A percentile compares a stretch with the other conserved stretches of the same genome.
phyloP scores from a whole-genome alignment of 495 filamentous ascomycete genomes.

The Penicillium diatomitis region DNA sequence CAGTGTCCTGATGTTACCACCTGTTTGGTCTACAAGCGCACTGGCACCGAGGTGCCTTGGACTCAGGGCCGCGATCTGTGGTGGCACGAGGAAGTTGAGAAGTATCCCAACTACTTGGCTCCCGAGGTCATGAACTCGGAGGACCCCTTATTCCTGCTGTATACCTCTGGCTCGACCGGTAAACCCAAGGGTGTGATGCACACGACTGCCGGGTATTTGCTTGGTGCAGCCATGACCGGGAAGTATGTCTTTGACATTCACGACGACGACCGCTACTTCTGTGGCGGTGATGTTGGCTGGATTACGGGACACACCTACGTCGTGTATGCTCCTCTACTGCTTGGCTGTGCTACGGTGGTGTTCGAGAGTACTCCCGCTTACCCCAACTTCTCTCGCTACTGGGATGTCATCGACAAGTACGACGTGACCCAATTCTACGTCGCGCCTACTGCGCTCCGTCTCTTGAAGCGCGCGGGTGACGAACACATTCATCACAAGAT shows the following conservation, averaged over 20 bases:
- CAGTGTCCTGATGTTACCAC: slow-evolving; percentile 87
- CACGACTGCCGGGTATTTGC: slow-evolving; percentile 87
- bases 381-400: slow-evolving; percentile 96
- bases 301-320: slow-evolving; percentile 99
- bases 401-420: slow-evolving; percentile 95
- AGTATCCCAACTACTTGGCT: slow-evolving; percentile 83
- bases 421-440: slow-evolving; percentile 97
- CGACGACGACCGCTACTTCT: slow-evolving; percentile 87
- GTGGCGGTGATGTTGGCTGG: slow-evolving; percentile 97
- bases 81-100: slow-evolving; percentile 98
- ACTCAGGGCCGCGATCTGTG: slow-evolving; percentile 83
- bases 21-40: slow-evolving; percentile 89
- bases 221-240: slow-evolving; percentile 86
- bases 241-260: slow-evolving; percentile 99
- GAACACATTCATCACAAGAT: slow-evolving; percentile 83
- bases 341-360: slow-evolving; percentile 93
- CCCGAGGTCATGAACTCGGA: slow-evolving; percentile 85
- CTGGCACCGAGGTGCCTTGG: slow-evolving; percentile 86
- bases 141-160: slow-evolving; percentile 94
- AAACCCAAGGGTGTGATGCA: slow-evolving; percentile 99
- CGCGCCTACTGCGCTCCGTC: slow-evolving; percentile 83
- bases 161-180: slow-evolving; percentile 95
- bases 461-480: slow-evolving; percentile 91
- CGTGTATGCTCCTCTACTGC: slow-evolving; percentile 87
- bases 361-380: slow-evolving; percentile 98